Evolutionary conservation across 2,329 filamentous ascomycete genomes (phyloP), one percentile per base, ranked within the genome.

Genomic region (Fusarium globosum): DNA sequence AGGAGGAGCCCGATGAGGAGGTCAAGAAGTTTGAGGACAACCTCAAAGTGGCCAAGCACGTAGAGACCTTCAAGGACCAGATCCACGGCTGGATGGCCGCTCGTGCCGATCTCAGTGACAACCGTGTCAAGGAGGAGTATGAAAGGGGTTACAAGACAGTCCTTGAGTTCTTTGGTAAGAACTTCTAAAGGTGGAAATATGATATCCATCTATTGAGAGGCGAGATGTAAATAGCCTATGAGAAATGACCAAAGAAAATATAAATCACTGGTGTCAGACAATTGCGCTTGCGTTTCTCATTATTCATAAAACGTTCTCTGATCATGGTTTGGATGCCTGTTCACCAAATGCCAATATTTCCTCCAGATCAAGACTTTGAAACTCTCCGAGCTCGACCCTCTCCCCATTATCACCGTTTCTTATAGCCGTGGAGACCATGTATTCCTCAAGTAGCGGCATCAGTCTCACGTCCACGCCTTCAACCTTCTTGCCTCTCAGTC

Each of bases 31-130:
- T 89, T 70, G 85, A 88, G 78, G 80, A 83, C n/a, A 83, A 83
- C 15, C 84, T 93, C 58, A 83, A 82, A 35, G 87, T 83, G 5
- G 82, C 87, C 65, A 89, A 90, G 77, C 86, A 90, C 71, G 87
- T 92, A 60, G 91, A 93, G 84, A 90, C 80, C n/a, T 93, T 92
- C 77, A 76, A 77, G 30, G 90, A 90, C 77, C 91, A 92, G 86
- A 87, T 91, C 78, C 92, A 94, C 81, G 92, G 92, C 49, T 94
- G 91, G 91, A 94, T 93, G 92, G 90, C 89, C 3, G 91, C 92
- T 2, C 87, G 91, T 33, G 85, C 88, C 0, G 83, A 93, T 77
- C 82, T 93, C 36, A 83, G 85, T 39, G 83, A 91, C 52, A 82
- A 85, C 55, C 86, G 85, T 46, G 87, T 90, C 78, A 88, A 87